Evolutionary conservation across 2,329 filamentous ascomycete species (phyloP), one percentile per base, ranked within the genome.

Genomic region (Verticillium dahliae): DNA sequence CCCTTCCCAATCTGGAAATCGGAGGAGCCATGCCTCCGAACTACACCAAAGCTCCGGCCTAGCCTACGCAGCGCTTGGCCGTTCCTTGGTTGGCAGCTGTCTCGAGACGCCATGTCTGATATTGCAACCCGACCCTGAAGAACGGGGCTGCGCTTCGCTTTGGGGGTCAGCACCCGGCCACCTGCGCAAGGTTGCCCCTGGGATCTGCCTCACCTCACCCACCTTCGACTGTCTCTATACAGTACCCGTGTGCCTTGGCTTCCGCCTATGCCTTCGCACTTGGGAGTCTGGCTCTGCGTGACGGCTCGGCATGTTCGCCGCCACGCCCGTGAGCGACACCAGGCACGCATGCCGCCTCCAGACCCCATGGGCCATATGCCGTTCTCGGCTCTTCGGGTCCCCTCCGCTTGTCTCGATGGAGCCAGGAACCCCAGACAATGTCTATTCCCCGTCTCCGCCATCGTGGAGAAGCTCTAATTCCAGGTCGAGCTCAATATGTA

Each of bases 1-100:
- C 58, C 59, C 63, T 63, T 57, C 55, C 55, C 55, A 37, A 57
- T 66, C 61, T 57, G 27, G 65, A 61, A 56, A 59, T 62, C 57
- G 37, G 65, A 61, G 65, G 65, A 67, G 60, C 60, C 56, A 62
- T 55, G 57, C 63, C 60, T 67, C 65, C 65, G 65, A 67, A 41
- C 62, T 62, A 56, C 41, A 56, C 57, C 22, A 37, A 27, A 35
- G 45, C 45, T 61, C 54, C 59, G 62, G 62, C 61, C 45, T 59
- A 61, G 58, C 60, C 60, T 55, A 7, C 27, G 39, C 52, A 37
- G n/a, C 18, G 10, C 27, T 58, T 27, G 52, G 37, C 57, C 54
- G 31, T 50, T 5, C 58, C 38, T 60, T 64, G 63, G 60, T 60
- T 62, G 62, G 60, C 60, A 34, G 52, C 31, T 37, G 58, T 61